Conservation (phyloP, 2,329 filamentous ascomycete species). For the Diaporthe sp. region DNA sequence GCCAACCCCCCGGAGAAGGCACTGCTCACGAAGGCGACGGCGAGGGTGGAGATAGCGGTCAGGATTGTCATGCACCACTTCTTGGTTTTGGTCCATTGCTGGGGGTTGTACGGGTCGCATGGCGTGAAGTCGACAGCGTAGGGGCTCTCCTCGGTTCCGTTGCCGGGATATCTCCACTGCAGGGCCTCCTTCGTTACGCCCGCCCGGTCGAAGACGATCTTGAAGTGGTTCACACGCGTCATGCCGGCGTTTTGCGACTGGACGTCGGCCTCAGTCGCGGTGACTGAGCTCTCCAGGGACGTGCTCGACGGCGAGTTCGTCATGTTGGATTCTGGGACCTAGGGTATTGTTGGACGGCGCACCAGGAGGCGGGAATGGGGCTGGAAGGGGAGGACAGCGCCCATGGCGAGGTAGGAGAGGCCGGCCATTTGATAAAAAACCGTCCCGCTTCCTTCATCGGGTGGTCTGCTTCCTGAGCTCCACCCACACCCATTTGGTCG, state of each 20-base stretch:
- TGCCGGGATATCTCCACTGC: conserved; percentile 67
- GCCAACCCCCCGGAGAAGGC: conserved; percentile 73
- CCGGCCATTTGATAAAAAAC: conserved; percentile 12
- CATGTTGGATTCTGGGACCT: conserved; percentile 31
- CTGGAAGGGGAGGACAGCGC: background rate
- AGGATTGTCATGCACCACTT: conserved; percentile 77
- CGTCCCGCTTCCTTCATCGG: conserved; percentile 17
- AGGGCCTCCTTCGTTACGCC: conserved; percentile 70
- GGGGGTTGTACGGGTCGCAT: conserved; percentile 76
- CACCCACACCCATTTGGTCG: conserved; percentile 29
- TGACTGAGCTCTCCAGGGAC: conserved; percentile 48
- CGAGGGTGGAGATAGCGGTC: conserved; percentile 76
- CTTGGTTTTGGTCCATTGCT: conserved; percentile 66
- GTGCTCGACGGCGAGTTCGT: conserved; percentile 34
- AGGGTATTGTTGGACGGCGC: conserved; percentile 15
- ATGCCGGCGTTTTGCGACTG: conserved; percentile 54
- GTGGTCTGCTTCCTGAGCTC: conserved; percentile 16
- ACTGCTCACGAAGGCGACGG: conserved; percentile 77
- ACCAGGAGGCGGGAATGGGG: background rate
- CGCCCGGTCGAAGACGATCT: conserved; percentile 69
- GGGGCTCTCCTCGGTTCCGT: conserved; percentile 76
- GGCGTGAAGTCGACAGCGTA: conserved; percentile 78
- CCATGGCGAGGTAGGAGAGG: background rate
- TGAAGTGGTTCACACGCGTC: conserved; percentile 59
- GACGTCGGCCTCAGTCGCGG: conserved; percentile 55